Base-by-base conservation (phyloP, 1,284 basidiomycete species). In the Trametes polyzona region DNA sequence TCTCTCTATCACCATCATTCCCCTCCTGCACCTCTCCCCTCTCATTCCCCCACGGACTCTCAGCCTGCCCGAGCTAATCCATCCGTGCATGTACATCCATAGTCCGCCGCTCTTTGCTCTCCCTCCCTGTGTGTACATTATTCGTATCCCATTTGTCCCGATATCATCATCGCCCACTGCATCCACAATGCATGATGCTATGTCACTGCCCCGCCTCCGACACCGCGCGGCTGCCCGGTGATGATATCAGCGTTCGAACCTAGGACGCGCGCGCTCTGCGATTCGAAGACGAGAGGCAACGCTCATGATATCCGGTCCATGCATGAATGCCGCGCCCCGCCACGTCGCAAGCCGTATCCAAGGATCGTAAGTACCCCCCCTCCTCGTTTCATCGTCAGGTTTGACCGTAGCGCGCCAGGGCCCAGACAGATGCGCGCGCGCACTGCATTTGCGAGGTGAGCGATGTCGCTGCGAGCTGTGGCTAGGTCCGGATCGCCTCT, bases 21-120 rank as follows among this genome's bases (percentile, higher is more conserved):
- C 37, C 41, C 21, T 37, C n/a, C 36, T 19, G 19, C n/a, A 14
- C 11, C 11, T 17, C 41, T 30, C 30, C 29, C 19, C 10, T 41
- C 26, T 41, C 29, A 2, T 23, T 17, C 24, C 29, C 30, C 30
- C 41, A 44, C 24, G 50, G 41, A 44, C 50, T 27, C 23, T 36
- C 39, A 50, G 48, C 48, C 48, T 41, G 39, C 17, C 39, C 48
- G 48, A 50, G 48, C 48, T 50, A 32, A 50, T 42, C 48, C 17
- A 23, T 29, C 5, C 39, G 27, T 41, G 33, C 48, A 39, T 50
- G 48, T 50, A 50, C 48, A 50, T 41, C 39, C 29, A 7, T 33
- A 33, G 39, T 41, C 39, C n/a, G 17, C 29, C 39, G 39, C 19
- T 50, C 23, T 29, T 17, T 32, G 17, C 21, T 23, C 8, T n/a